Conservation (phyloP, 768 basidiomycete species). For the Lactarius psammicola region DNA sequence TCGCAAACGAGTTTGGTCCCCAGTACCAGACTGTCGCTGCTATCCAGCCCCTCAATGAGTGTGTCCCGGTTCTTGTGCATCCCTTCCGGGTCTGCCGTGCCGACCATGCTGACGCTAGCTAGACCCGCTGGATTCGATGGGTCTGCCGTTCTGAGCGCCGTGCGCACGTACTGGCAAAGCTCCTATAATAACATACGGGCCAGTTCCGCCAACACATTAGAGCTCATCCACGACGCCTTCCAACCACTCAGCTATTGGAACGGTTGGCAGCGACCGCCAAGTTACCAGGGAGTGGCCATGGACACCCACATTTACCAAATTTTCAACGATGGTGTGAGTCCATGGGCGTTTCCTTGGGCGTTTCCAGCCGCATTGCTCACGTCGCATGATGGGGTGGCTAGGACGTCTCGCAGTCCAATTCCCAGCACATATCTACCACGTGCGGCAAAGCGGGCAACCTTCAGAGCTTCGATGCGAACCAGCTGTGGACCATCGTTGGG, state of each 20-base stretch:
- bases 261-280: conserved; percentile 53
- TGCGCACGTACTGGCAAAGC: conserved; percentile 64
- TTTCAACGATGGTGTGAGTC: conserved; percentile 53
- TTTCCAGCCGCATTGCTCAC: background rate
- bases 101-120: conserved; percentile 4
- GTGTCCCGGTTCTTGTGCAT: conserved; percentile 17
- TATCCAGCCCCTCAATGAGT: conserved; percentile 83
- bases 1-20: conserved; percentile 59
- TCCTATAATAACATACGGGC: conserved; percentile 71
- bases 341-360: no score
- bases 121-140: conserved; percentile 74
- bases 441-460: conserved; percentile 51
- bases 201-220: conserved; percentile 55
- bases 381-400: conserved; percentile 28
- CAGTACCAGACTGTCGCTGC: conserved; percentile 55
- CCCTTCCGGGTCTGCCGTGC: no score
- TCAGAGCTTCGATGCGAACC: conserved; percentile 40
- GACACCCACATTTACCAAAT: conserved; percentile 82
- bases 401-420: conserved; percentile 47
- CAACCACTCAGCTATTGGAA: conserved; percentile 69
- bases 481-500: conserved; percentile 81
- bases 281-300: conserved; percentile 66
- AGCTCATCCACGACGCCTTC: conserved; percentile 78
- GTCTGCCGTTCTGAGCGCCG: conserved; percentile 46
- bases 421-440: conserved; percentile 60